phyloP scores from a whole-genome alignment of 2,329 filamentous ascomycete species.

The Macrophomina pseudophaseolina region DNA sequence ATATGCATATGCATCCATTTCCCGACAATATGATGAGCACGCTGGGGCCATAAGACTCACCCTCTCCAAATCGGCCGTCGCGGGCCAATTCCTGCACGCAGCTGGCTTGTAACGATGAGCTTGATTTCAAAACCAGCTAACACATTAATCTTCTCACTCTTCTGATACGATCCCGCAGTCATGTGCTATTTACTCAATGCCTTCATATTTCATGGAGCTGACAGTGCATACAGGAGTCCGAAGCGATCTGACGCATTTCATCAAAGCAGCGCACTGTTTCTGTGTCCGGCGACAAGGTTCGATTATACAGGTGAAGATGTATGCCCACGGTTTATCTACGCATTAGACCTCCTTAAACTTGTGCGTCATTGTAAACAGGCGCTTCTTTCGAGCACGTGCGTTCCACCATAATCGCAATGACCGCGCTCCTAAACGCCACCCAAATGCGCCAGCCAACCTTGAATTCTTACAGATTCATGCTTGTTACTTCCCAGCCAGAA shows the following conservation, averaged over 20 bases:
- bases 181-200: neutral
- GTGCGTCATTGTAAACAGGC: neutral
- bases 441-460: neutral
- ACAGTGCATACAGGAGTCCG: neutral
- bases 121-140: slow-evolving; percentile 24
- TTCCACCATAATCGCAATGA: neutral
- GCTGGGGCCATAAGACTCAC: slow-evolving; percentile 27
- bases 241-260: too few species aligned
- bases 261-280: too few species aligned
- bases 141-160: slow-evolving; percentile 23
- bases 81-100: slow-evolving; percentile 17
- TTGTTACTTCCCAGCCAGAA: neutral
- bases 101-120: slow-evolving; percentile 2
- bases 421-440: neutral
- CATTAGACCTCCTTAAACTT: neutral
- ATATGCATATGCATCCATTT: neutral
- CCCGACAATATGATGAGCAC: slow-evolving; percentile 16
- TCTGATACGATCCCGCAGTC: neutral
- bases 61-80: neutral
- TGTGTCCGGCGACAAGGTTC: too few species aligned
- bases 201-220: neutral
- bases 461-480: neutral
- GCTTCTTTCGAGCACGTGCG: too few species aligned
- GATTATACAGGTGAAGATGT: neutral
- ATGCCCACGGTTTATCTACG: neutral